Evolutionary conservation across 1,284 basidiomycete species (phyloP).

Genomic region (Ustilago esculenta): DNA sequence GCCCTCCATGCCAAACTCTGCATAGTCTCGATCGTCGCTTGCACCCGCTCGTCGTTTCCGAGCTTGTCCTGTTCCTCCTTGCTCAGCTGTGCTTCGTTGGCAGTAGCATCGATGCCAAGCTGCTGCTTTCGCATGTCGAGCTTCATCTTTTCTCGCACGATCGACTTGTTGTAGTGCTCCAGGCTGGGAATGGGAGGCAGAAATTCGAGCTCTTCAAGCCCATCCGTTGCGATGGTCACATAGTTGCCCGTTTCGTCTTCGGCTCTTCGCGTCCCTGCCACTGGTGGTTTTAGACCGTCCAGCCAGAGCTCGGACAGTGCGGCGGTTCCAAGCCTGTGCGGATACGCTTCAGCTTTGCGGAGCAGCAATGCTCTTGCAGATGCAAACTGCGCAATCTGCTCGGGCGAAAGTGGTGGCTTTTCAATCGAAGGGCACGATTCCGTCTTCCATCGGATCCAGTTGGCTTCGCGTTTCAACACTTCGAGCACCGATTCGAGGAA

Average conservation of each 20-base stretch:
- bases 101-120: constrained; percentile 41
- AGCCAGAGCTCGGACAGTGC: constrained; percentile 63
- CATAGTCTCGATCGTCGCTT: constrained; percentile 30
- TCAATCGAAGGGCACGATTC: constrained; percentile 61
- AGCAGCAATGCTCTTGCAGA: constrained; percentile 29
- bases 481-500: constrained; percentile 56
- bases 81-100: constrained; percentile 14
- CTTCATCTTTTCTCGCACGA: constrained; percentile 51
- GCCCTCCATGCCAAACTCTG: constrained; percentile 61
- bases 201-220: constrained; percentile 61
- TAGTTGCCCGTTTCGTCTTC: constrained; percentile 56
- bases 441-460: constrained; percentile 64
- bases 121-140: constrained; percentile 48
- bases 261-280: constrained; percentile 30
- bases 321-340: constrained; percentile 57
- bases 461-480: constrained; percentile 51
- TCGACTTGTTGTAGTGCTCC: constrained; percentile 45
- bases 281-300: constrained; percentile 54
- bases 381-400: constrained; percentile 40
- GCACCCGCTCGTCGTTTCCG: constrained; percentile 33
- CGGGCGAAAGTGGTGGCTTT: constrained; percentile 40
- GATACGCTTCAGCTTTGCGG: constrained; percentile 29
- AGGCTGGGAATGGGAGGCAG: constrained; percentile 48
- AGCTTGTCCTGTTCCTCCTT: constrained; percentile 34
- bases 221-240: constrained; percentile 54